These are phyloP conservation scores for Ulmus americana DNA, from an alignment of 331 rosid genomes.

Conservation along the genomic window DNA sequence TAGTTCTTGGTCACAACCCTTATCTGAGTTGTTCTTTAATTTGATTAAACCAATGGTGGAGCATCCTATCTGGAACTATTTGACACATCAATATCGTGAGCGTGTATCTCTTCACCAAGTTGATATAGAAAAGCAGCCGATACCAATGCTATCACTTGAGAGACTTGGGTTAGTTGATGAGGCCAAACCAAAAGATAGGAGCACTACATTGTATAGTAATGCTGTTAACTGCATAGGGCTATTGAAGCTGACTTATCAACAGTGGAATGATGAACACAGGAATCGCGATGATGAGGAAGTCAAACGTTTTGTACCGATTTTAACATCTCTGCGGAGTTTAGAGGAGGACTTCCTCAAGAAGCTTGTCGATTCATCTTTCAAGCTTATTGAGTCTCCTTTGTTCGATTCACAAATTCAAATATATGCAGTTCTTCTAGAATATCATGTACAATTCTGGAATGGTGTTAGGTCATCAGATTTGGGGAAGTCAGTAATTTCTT, in stretches of 20 bases:
- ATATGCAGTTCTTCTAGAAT: constrained; percentile 52
- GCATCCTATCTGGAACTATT: constrained; percentile 70
- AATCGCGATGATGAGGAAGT: constrained; percentile 26
- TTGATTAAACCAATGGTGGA: constrained; percentile 36
- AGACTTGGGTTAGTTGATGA: constrained; percentile 41
- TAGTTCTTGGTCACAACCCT: constrained; percentile 45
- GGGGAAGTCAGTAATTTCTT: constrained; percentile 48
- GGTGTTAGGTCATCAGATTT: constrained; percentile 34
- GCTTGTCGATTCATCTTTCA: constrained; percentile 38
- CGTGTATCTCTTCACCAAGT: constrained; percentile 21
- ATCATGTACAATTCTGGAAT: constrained; percentile 59
- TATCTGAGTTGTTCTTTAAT: constrained; percentile 41
- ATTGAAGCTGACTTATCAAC: constrained; percentile 52
- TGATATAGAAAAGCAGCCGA: constrained; percentile 36
- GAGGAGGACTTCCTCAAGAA: constrained; percentile 58
- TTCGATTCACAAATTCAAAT: constrained; percentile 39
- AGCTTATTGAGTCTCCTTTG: constrained; percentile 43
- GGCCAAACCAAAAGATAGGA: constrained; percentile 22
- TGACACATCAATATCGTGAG: constrained; percentile 25
- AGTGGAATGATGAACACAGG: constrained; percentile 43
- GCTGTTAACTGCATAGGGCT: constrained; percentile 46
- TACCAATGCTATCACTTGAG: constrained; percentile 59
- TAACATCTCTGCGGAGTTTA: constrained; percentile 44
- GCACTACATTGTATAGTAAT: constrained; percentile 30
- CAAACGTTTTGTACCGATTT: constrained; percentile 28